Evolutionary conservation across 2,329 filamentous ascomycete species (phyloP).

Genomic region (Hypoxylon sp.): DNA sequence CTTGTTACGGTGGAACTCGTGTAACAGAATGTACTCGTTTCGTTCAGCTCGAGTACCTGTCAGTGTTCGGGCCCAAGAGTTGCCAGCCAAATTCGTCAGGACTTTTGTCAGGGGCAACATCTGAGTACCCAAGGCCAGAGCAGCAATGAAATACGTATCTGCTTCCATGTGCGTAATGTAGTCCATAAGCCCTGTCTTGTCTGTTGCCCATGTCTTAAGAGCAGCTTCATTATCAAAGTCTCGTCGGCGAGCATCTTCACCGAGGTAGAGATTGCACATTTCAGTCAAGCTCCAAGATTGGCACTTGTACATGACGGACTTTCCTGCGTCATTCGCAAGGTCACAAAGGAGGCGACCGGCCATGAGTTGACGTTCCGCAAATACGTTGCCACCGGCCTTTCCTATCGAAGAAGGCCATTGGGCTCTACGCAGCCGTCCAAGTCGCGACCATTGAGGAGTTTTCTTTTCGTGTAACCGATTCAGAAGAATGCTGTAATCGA

Average conservation of each 20-base stretch:
- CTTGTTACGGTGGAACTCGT: slow-evolving; percentile 96
- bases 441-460: slow-evolving; percentile 91
- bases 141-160: slow-evolving; percentile 95
- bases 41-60: slow-evolving; percentile 96
- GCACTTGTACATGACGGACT: slow-evolving; percentile 96
- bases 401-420: slow-evolving; percentile 90
- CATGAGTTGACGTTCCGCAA: slow-evolving; percentile 89
- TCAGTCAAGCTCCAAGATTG: slow-evolving; percentile 98
- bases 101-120: slow-evolving; percentile 94
- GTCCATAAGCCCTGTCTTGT: slow-evolving; percentile 87
- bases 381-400: slow-evolving; percentile 87
- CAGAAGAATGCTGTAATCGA: slow-evolving; percentile 91
- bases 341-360: slow-evolving; percentile 92
- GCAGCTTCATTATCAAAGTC: slow-evolving; percentile 91
- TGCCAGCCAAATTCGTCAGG: slow-evolving; percentile 93
- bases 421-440: slow-evolving; percentile 83
- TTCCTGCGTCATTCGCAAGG: slow-evolving; percentile 94
- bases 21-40: slow-evolving; percentile 98
- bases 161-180: slow-evolving; percentile 94
- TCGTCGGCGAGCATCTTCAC: slow-evolving; percentile 73
- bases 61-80: slow-evolving; percentile 96
- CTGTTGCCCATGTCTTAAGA: slow-evolving; percentile 84
- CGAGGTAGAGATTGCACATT: slow-evolving; percentile 93
- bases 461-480: slow-evolving; percentile 89
- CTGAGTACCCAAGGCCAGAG: slow-evolving; percentile 86